Evolutionary conservation across 1,284 basidiomycete species (phyloP).

Genomic region (Apiotrichum laibachii): DNA sequence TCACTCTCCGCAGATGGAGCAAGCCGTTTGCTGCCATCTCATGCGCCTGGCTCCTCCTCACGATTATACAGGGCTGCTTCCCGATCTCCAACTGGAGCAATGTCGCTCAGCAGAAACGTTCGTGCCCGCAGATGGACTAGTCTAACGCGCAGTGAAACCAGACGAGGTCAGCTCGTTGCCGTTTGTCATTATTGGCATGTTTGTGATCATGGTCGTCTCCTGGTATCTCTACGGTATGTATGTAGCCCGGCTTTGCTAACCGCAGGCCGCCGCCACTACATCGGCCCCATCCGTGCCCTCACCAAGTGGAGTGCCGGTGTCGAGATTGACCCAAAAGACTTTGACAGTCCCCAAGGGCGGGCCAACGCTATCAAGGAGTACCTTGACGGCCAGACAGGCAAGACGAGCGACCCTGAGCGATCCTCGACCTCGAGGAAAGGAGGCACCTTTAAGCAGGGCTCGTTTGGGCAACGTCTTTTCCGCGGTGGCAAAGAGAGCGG

Average conservation of each 20-base stretch:
- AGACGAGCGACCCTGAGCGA: not conserved
- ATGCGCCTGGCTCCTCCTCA: not conserved
- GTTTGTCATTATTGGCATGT: conserved; percentile 4
- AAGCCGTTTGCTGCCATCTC: not conserved
- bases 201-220: not conserved
- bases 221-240: conserved; percentile 6
- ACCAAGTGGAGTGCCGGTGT: conserved; percentile 49
- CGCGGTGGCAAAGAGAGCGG: not conserved
- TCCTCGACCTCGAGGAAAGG: no score
- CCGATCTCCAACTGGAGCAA: conserved; percentile 1
- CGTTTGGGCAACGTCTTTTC: not conserved
- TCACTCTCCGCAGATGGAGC: not conserved
- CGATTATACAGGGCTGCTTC: conserved; percentile 4
- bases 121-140: not conserved
- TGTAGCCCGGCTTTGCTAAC: not conserved
- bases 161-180: conserved; percentile 3
- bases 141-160: not conserved
- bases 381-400: not conserved
- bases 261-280: conserved; percentile 31
- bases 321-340: conserved; percentile 34
- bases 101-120: not conserved
- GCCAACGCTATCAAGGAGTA: conserved; percentile 2
- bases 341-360: not conserved
- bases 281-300: conserved; percentile 45
- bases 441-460: no score